phyloP scores from a whole-genome alignment of 2,329 filamentous ascomycete genomes.

The Hymenoscyphus fraxineus region DNA sequence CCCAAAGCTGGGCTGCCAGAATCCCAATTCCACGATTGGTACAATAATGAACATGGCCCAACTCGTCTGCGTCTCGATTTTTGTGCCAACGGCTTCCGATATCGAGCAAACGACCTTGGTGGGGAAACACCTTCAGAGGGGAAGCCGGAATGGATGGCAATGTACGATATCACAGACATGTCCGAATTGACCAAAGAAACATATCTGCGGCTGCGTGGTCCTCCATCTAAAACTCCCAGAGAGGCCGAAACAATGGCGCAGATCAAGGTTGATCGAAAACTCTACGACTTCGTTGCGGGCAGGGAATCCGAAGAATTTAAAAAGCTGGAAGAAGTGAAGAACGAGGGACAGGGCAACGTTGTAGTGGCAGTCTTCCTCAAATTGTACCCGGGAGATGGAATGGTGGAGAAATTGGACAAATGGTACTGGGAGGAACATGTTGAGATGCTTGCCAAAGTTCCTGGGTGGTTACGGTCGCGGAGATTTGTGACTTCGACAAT shows the following conservation, averaged over 20 bases:
- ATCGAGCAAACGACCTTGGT: conserved; percentile 60
- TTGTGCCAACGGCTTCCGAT: conserved; percentile 75
- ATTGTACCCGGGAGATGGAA: conserved; percentile 49
- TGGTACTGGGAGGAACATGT: conserved; percentile 78
- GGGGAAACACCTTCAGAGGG: conserved; percentile 28
- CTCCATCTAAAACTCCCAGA: conserved; percentile 51
- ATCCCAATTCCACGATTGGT: conserved; percentile 83
- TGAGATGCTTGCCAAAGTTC: conserved; percentile 65
- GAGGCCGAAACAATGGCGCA: conserved; percentile 60
- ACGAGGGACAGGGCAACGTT: conserved; percentile 56
- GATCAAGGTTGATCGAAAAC: conserved; percentile 64
- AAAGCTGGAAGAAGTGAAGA: conserved; percentile 56
- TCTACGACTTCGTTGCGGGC: conserved; percentile 64
- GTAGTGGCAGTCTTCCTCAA: conserved; percentile 60
- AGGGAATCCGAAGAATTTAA: conserved; percentile 54
- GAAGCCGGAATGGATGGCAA: conserved; percentile 68
- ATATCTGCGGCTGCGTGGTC: conserved; percentile 63
- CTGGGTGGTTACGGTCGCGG: conserved; percentile 74
- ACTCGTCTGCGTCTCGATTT: conserved; percentile 71
- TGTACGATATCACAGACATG: conserved; percentile 80
- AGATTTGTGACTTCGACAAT: conserved; percentile 65
- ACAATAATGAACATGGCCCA: conserved; percentile 90
- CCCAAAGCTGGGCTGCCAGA: conserved; percentile 58
- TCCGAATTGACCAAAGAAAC: conserved; percentile 63
- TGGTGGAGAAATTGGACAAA: conserved; percentile 53